phyloP scores from a whole-genome alignment of 306 rosid genomes.

The Prunus armeniaca region DNA sequence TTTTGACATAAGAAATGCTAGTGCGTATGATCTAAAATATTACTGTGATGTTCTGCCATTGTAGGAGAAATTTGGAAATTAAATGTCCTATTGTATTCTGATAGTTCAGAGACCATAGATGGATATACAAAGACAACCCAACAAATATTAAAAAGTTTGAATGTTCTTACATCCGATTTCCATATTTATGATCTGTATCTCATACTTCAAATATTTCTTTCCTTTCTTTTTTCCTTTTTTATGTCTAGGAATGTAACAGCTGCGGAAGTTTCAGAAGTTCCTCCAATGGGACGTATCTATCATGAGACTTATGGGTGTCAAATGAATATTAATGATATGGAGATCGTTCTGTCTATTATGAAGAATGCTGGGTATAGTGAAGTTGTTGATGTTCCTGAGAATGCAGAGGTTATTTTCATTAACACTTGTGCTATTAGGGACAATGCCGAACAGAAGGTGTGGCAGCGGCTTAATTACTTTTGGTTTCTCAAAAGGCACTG shows the following conservation, averaged over 20 bases:
- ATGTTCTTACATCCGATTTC: not conserved
- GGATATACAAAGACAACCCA: not conserved
- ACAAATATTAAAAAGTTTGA: not conserved
- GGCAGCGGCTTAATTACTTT: conserved; percentile 98
- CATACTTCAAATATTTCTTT: not conserved
- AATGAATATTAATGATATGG: conserved; percentile 97
- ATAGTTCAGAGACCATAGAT: not conserved
- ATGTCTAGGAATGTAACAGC: conserved; percentile 45
- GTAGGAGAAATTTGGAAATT: not conserved
- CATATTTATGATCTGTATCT: not conserved
- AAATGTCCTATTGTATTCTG: not conserved
- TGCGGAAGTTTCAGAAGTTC: conserved; percentile 52
- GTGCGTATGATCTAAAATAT: not conserved
- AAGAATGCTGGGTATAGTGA: conserved; percentile 79
- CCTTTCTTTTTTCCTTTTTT: not conserved
- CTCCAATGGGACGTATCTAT: conserved; percentile 71
- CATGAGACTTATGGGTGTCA: conserved; percentile 99
- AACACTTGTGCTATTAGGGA: conserved; percentile 98
- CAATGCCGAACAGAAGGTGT: conserved; percentile 94
- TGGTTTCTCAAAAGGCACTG: conserved; percentile 98
- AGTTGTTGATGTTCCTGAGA: conserved; percentile 75
- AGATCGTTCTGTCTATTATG: conserved; percentile 84
- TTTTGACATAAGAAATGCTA: not conserved
- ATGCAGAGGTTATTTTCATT: conserved; percentile 87
- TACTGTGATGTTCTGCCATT: not conserved